phyloP scores from a whole-genome alignment of 2,329 filamentous ascomycete genomes.

The Emergomyces pasteurianus region DNA sequence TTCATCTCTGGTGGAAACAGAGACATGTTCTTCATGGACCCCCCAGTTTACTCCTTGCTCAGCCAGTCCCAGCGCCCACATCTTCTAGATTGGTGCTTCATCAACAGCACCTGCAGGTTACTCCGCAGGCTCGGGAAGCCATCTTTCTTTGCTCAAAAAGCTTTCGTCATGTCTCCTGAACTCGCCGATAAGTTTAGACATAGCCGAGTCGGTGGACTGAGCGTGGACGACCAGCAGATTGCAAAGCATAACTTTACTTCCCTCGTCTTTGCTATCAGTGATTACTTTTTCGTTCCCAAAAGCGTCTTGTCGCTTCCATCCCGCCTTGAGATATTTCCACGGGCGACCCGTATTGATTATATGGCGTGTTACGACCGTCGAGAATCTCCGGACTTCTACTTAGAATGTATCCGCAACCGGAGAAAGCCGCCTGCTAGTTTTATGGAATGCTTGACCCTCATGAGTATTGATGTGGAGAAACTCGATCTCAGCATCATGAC shows the following conservation, averaged over 20 bases:
- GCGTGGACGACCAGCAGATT: neutral
- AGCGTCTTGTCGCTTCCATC: neutral
- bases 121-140: neutral
- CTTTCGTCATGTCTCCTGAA: neutral
- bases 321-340: neutral
- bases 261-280: neutral
- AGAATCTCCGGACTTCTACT: neutral
- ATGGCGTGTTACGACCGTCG: neutral
- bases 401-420: neutral
- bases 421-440: neutral
- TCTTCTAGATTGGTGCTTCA: neutral
- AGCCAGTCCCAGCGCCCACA: neutral
- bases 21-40: neutral
- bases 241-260: neutral
- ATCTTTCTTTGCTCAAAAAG: neutral
- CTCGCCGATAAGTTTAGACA: neutral
- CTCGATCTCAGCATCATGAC: neutral
- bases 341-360: neutral
- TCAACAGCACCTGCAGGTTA: neutral
- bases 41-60: neutral
- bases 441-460: neutral
- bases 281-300: neutral
- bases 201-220: neutral
- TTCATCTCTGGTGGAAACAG: neutral
- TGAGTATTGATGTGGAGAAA: neutral